These are phyloP conservation scores for Chaetothyriales sp. DNA, from an alignment of 2,329 filamentous ascomycete genomes.

Conservation along the genomic window DNA sequence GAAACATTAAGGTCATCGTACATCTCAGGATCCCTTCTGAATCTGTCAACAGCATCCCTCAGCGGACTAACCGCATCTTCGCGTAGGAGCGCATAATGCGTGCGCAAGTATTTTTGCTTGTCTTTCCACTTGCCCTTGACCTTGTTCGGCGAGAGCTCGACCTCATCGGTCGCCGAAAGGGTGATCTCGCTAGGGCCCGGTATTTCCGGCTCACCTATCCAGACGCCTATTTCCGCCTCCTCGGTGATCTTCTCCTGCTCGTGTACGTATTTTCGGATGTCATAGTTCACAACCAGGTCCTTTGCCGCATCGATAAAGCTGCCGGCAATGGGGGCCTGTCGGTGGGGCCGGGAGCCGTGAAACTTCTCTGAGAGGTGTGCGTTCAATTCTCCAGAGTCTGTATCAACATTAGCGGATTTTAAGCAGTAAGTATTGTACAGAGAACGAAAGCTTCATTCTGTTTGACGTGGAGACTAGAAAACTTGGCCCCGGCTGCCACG, in stretches of 20 bases:
- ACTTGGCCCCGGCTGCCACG: not conserved
- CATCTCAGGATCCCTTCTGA: constrained; percentile 39
- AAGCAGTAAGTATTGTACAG: not conserved
- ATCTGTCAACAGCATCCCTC: constrained; percentile 47
- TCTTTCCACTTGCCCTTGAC: constrained; percentile 42
- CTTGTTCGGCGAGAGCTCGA: constrained; percentile 37
- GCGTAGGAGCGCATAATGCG: constrained; percentile 60
- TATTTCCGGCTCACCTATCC: constrained; percentile 26
- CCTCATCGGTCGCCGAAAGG: constrained; percentile 14
- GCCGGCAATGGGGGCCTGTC: constrained; percentile 1
- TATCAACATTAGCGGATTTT: not conserved
- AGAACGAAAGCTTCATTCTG: not conserved
- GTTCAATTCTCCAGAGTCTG: constrained; percentile 11
- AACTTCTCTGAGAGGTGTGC: constrained; percentile 13
- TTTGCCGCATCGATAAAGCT: not conserved
- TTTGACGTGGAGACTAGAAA: not conserved
- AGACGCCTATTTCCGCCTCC: constrained; percentile 20
- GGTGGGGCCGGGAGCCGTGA: constrained; percentile 2
- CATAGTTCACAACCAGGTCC: constrained; percentile 9
- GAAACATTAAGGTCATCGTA: constrained; percentile 43
- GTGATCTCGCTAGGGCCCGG: constrained; percentile 28
- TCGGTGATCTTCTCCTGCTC: constrained; percentile 20
- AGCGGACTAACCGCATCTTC: constrained; percentile 59
- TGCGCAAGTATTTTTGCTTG: constrained; percentile 51
- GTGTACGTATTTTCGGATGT: constrained; percentile 13